A percentile compares a stretch with the other conserved stretches of the same genome.
These are phyloP conservation scores for Artemisia argyi DNA, from an alignment of 129 eudicot species.

Conservation along the genomic window DNA sequence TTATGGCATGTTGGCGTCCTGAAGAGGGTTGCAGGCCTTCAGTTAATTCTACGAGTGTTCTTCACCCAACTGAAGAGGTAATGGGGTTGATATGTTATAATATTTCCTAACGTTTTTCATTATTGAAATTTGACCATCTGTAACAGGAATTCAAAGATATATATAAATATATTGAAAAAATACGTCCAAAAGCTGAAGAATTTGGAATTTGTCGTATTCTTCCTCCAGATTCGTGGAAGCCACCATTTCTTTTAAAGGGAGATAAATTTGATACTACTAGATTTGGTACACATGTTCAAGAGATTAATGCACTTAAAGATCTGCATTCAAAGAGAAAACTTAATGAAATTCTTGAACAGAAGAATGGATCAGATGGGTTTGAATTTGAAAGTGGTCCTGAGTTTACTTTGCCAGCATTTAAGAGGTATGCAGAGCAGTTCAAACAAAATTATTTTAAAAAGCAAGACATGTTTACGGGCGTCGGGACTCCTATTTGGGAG, in stretches of 20 bases:
- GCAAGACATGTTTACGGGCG: conserved; percentile 24
- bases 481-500: conserved; percentile 31
- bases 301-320: conserved; percentile 55
- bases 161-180: conserved; percentile 55
- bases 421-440: conserved; percentile 65
- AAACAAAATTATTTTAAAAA: conserved; percentile 49
- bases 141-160: conserved; percentile 74
- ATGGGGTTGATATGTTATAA: conserved; percentile 1
- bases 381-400: conserved; percentile 59
- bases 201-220: conserved; percentile 78
- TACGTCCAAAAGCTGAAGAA: conserved; percentile 57
- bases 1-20: conserved; percentile 63
- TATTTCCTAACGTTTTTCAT: not conserved
- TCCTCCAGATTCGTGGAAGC: conserved; percentile 89
- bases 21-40: conserved; percentile 48
- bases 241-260: conserved; percentile 50
- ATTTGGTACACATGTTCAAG: conserved; percentile 52
- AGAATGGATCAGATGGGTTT: conserved; percentile 32
- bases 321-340: conserved; percentile 39
- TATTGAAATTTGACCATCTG: conserved; percentile 29
- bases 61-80: conserved; percentile 75
- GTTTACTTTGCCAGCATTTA: conserved; percentile 56
- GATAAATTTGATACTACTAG: conserved; percentile 41
- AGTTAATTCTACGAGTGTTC: conserved; percentile 47
- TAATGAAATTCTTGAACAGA: conserved; percentile 28